Percentiles rank a stretch among this genome's conserved stretches.
phyloP scores from a whole-genome alignment of 2,329 filamentous ascomycete species.

The Exophiala viscosa region DNA sequence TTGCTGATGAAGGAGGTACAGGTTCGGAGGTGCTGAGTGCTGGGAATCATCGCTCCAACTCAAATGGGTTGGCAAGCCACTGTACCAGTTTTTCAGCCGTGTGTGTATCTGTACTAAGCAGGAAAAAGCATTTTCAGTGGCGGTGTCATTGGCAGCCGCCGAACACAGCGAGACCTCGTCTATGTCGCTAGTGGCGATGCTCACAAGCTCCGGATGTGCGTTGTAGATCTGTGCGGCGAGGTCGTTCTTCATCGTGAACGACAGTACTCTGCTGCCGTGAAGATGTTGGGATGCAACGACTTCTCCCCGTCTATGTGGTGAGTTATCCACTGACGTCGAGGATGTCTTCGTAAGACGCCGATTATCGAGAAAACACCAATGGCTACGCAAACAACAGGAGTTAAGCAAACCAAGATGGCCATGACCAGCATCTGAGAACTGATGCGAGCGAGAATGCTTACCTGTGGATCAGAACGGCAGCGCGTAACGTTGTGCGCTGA shows the following conservation, averaged over 20 bases:
- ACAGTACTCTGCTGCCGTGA: not conserved
- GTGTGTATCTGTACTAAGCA: not conserved
- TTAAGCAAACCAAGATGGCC: too few species aligned
- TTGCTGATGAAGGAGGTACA: conserved; percentile 6
- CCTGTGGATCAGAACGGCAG: not conserved
- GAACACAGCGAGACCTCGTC: too few species aligned
- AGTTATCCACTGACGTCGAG: too few species aligned
- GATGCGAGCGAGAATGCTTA: not conserved
- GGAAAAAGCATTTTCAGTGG: not conserved
- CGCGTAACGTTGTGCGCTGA: conserved; percentile 1
- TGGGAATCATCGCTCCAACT: not conserved
- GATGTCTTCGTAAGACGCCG: too few species aligned
- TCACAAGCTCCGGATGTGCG: conserved; percentile 2
- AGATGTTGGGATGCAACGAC: not conserved
- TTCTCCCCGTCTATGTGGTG: too few species aligned
- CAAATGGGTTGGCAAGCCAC: not conserved
- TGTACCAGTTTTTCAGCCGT: conserved; percentile 1
- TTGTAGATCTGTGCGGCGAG: conserved; percentile 2
- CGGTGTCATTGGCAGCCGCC: too few species aligned
- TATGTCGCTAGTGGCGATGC: not conserved
- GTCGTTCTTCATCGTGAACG: not conserved
- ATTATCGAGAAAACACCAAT: not conserved
- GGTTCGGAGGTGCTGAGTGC: not conserved
- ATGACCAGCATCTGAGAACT: too few species aligned
- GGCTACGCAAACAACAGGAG: not conserved